Conservation (phyloP, 2,329 filamentous ascomycete genomes). For the Stachybotrys elegans region DNA sequence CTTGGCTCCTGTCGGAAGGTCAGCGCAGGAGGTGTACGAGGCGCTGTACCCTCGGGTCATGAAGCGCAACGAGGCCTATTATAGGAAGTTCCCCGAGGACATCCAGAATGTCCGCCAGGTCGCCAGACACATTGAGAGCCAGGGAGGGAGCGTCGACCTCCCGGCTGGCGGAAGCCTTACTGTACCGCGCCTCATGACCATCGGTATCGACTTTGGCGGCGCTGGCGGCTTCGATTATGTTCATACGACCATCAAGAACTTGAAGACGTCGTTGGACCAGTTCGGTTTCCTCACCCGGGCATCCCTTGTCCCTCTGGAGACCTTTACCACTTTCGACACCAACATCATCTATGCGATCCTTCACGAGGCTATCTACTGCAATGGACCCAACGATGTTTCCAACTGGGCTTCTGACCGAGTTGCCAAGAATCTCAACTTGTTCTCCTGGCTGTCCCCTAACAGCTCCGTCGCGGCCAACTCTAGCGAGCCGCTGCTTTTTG, state of each 20-base stretch:
- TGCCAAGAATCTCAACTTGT: constrained; percentile 41
- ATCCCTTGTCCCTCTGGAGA: constrained; percentile 65
- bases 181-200: constrained; percentile 66
- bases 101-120: constrained; percentile 62
- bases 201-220: constrained; percentile 73
- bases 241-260: constrained; percentile 66
- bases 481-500: constrained; percentile 63
- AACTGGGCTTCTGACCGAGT: constrained; percentile 72
- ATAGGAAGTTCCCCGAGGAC: constrained; percentile 81
- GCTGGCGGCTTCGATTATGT: constrained; percentile 72
- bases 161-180: constrained; percentile 72
- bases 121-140: constrained; percentile 56
- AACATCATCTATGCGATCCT: constrained; percentile 80
- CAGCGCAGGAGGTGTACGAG: constrained; percentile 70
- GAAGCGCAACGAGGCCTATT: constrained; percentile 75
- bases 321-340: constrained; percentile 64
- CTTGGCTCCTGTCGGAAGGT: constrained; percentile 68
- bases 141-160: constrained; percentile 53
- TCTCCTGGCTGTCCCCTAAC: constrained; percentile 42
- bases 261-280: constrained; percentile 67
- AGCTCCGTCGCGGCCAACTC: constrained; percentile 20
- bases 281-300: constrained; percentile 70
- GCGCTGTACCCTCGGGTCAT: constrained; percentile 65
- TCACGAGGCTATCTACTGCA: constrained; percentile 85
- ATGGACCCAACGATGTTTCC: constrained; percentile 56